Conservation (phyloP, 768 basidiomycete genomes). For the Lactarius sp. region DNA sequence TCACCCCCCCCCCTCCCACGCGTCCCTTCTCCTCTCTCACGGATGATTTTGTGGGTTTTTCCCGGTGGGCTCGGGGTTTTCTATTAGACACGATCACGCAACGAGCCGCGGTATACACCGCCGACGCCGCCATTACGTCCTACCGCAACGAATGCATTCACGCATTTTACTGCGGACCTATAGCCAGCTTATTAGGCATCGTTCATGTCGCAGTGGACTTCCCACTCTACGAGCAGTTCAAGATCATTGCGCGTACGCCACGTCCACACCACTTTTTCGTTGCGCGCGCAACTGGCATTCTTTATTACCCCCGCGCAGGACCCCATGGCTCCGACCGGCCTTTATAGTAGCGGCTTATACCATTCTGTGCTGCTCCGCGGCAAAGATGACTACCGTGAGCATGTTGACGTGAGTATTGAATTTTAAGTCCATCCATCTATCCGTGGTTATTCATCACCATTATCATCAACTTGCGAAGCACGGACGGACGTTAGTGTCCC, state of each 20-base stretch:
- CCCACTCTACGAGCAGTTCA: constrained; percentile 91
- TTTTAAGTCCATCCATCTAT: no score
- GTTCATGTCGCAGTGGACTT: constrained; percentile 96
- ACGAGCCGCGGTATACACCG: constrained; percentile 77
- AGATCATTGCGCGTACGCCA: constrained; percentile 72
- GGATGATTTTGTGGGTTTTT: not conserved
- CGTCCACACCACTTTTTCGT: not conserved
- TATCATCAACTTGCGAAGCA: constrained; percentile 22
- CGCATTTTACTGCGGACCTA: constrained; percentile 93
- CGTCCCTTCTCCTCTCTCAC: no score
- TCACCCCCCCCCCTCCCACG: no score
- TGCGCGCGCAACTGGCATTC: no score
- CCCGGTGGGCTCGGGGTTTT: not conserved
- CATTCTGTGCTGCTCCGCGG: no score
- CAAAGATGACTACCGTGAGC: no score
- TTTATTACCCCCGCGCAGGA: no score
- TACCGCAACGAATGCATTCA: constrained; percentile 81
- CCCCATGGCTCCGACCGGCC: no score
- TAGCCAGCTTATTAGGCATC: constrained; percentile 92
- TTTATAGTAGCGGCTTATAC: no score
- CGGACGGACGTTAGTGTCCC: constrained; percentile 6
- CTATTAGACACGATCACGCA: constrained; percentile 73
- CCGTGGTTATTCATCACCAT: no score
- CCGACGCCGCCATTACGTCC: constrained; percentile 85
- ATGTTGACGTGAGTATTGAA: no score